A percentile compares a stretch with the other conserved stretches of the same genome.
Evolutionary conservation across 441 rosid species (phyloP).

Genomic region (Croton setiger): DNA sequence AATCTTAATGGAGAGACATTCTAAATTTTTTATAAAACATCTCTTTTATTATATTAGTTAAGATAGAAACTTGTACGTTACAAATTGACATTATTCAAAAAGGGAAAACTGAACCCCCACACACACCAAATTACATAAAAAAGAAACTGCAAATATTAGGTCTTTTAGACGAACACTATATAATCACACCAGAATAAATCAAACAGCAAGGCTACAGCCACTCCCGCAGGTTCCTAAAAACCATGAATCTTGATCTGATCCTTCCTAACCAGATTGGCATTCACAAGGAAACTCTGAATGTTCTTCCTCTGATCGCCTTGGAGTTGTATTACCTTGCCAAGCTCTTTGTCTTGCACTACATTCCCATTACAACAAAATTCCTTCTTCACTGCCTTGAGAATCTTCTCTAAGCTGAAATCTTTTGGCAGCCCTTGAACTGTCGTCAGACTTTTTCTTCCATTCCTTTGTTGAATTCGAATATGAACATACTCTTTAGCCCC

Average conservation of each 20-base stretch:
- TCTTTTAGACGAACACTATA: not conserved
- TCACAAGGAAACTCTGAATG: slow-evolving; percentile 55
- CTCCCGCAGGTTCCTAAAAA: not conserved
- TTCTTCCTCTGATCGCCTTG: slow-evolving; percentile 91
- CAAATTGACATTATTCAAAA: not conserved
- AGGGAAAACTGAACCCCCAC: not conserved
- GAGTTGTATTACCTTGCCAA: slow-evolving; percentile 77
- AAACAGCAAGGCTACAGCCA: not conserved
- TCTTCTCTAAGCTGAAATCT: slow-evolving; percentile 75
- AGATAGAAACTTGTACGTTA: not conserved
- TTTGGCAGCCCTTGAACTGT: slow-evolving; percentile 86
- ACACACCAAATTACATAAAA: not conserved
- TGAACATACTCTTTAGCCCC: slow-evolving; percentile 85
- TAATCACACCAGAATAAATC: not conserved
- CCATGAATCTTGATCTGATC: slow-evolving; percentile 80
- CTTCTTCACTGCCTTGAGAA: slow-evolving; percentile 83
- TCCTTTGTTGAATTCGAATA: slow-evolving; percentile 80
- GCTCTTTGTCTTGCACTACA: slow-evolving; percentile 79
- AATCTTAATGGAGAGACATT: too few species aligned
- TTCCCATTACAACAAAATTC: slow-evolving; percentile 95
- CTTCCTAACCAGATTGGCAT: slow-evolving; percentile 48
- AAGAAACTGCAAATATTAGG: not conserved
- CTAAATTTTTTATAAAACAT: too few species aligned
- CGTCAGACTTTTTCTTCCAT: slow-evolving; percentile 89
- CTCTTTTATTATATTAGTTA: too few species aligned